Evolutionary conservation across 2,329 filamentous ascomycete species (phyloP), one percentile per base, ranked within the genome.

Genomic region (Paraphoma chrysanthemicola): DNA sequence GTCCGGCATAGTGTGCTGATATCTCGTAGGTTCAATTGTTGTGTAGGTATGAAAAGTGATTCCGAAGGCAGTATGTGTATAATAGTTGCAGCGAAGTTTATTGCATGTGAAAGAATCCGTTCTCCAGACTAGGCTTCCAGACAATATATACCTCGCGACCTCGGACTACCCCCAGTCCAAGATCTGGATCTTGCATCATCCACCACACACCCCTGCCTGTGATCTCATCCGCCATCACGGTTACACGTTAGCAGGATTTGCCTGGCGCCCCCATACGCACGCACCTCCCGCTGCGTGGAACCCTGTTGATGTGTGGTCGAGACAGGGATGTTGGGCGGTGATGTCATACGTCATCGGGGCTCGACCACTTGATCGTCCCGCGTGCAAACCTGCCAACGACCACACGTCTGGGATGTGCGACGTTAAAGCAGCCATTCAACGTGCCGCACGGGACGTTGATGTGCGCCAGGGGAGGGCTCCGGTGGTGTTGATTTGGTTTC

Each of bases 141-240:
- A n/a, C n/a, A n/a, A 23, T 23, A 23, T 23, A 23, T 23, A 23
- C n/a, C n/a, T n/a, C n/a, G n/a, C n/a, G n/a, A n/a, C n/a, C n/a
- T n/a, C n/a, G n/a, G n/a, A n/a, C n/a, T n/a, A n/a, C n/a, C n/a
- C n/a, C n/a, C n/a, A n/a, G n/a, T n/a, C n/a, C n/a, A 23, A 23
- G 23, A 23, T 23, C 38, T 14, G 18, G 30, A 47, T 44, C 44
- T 54, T 53, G 46, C 59, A 61, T 62, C 31, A 51, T 49, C 45
- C 39, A 33, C 44, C 33, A 36, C 33, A 10, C 7, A 23, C 23
- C 14, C 10, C 33, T 10, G 44, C 50, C 53, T 42, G 59, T 66
- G 63, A 66, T 66, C 61, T 66, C 63, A 66, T 64, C 36, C 17
- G 17, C 48, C 17, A 53, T 57, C 51, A 51, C 45, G 38, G 28